Conservation (phyloP, 1,139 yeast species). For the Geotrichum klebahnii region DNA sequence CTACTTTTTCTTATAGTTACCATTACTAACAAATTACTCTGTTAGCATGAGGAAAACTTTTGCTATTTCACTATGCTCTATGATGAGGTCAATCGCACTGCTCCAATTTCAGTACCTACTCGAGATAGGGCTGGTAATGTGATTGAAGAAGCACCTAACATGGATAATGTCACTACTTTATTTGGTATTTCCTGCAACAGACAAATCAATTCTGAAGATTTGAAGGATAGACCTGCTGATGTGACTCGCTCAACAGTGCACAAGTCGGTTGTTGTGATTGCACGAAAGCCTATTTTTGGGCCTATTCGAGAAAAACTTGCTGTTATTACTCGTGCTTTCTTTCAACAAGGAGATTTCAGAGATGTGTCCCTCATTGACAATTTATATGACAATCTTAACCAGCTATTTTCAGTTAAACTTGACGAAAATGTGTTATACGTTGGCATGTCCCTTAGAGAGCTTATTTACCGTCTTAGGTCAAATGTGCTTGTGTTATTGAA, state of each 20-base stretch:
- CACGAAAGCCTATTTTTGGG: slow-evolving; percentile 76
- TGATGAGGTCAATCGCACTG: slow-evolving; percentile 52
- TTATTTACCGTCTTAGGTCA: slow-evolving; percentile 56
- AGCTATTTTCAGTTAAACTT: slow-evolving; percentile 41
- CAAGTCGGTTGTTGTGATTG: slow-evolving; percentile 83
- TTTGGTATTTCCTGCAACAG: slow-evolving; percentile 94
- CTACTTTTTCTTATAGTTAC: too few relatives aligned
- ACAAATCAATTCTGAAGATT: slow-evolving; percentile 64
- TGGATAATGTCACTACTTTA: slow-evolving; percentile 59
- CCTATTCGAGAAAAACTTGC: slow-evolving; percentile 86
- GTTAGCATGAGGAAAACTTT: slow-evolving; percentile 75
- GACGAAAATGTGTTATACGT: slow-evolving; percentile 61
- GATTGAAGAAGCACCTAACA: slow-evolving; percentile 33
- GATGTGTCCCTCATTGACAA: slow-evolving; percentile 66
- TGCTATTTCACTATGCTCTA: slow-evolving; percentile 84
- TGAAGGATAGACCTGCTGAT: slow-evolving; percentile 57
- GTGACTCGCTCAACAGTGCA: slow-evolving; percentile 87
- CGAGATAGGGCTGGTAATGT: slow-evolving; percentile 37
- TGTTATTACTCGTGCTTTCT: slow-evolving; percentile 82
- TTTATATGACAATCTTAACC: slow-evolving; percentile 67
- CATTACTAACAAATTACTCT: neutral
- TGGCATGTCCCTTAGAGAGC: slow-evolving; percentile 67
- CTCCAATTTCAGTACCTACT: slow-evolving; percentile 45
- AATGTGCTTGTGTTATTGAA: slow-evolving; percentile 69
- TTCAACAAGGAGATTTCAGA: slow-evolving; percentile 70